Base-by-base conservation (phyloP, 2,329 filamentous ascomycete species). In the Thelonectria blattea region DNA sequence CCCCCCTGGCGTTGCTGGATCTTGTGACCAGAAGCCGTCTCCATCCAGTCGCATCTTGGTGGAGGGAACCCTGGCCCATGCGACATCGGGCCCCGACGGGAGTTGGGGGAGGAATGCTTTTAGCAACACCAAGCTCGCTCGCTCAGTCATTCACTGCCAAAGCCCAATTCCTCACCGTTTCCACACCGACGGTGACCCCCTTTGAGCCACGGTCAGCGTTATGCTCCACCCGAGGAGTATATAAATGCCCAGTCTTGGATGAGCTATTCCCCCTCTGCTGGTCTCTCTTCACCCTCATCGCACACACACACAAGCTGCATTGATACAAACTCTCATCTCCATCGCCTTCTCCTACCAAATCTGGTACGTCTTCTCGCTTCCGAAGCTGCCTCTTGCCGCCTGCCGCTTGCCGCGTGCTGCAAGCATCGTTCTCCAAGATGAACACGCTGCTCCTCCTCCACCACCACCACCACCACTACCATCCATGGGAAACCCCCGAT, bases 11-110 rank as follows among this genome's bases (percentile, higher is more conserved):
- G 58, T 56, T 55, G 68, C 61, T 70, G 52, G 68, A 70, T 70
- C 68, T 70, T 70, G 68, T 70, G 68, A 70, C 68, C 68, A 62
- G 43, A 61, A 53, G 59, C 65, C 57, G 50, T 63, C 67, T 69
- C 60, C 66, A 67, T 70, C 65, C 50, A 56, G 65, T 63, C 61
- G 68, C 65, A 60, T 65, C 48, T 61, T 65, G 57, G 54, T 54
- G 48, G 52, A 64, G 55, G 51, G 62, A 65, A 61, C 46, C 66
- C 61, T 50, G 56, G 54, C 46, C 57, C 56, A 65, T 69, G 68
- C 68, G 68, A 69, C 68, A 69, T 70, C 65, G 68, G 57, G 57
- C 37, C 30, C 52, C 52, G 46, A 42, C 30, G 47, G 22, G 17
- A 42, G 37, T 20, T 41, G 41, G 41, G 27, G 15, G 17, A 27